Evolutionary conservation across 331 rosid genomes (phyloP).

Genomic region (Arachis monticola): DNA sequence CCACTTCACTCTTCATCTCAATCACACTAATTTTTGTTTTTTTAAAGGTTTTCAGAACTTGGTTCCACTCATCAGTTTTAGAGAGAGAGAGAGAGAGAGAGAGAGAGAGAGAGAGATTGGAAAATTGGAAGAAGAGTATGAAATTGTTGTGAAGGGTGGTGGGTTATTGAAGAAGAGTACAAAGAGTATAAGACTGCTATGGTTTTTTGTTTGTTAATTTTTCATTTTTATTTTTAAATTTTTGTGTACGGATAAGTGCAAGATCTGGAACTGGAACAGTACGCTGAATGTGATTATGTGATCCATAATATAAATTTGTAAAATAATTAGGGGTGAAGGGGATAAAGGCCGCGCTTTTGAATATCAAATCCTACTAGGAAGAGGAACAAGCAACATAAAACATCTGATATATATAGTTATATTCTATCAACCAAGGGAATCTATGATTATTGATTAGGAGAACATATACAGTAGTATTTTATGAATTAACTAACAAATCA

Average conservation of each 20-base stretch:
- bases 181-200: too few relatives aligned
- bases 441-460: conserved; percentile 7
- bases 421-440: not conserved
- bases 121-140: too few relatives aligned
- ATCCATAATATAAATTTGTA: too few relatives aligned
- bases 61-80: not conserved
- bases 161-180: too few relatives aligned
- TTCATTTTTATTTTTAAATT: too few relatives aligned
- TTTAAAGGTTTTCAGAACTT: conserved; percentile 16
- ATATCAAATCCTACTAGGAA: not conserved
- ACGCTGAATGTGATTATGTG: conserved; percentile 3
- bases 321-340: not conserved
- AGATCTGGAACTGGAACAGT: not conserved
- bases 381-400: not conserved
- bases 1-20: conserved; percentile 25
- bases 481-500: not conserved
- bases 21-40: not conserved
- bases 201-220: too few relatives aligned
- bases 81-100: too few relatives aligned
- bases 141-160: too few relatives aligned
- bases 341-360: not conserved
- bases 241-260: not conserved
- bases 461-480: conserved; percentile 11
- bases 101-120: not conserved
- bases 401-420: not conserved